A percentile compares a stretch with the other conserved stretches of the same genome.
These are phyloP conservation scores for Diplodia seriata DNA, from an alignment of 2,329 filamentous ascomycete genomes.

Conservation along the genomic window DNA sequence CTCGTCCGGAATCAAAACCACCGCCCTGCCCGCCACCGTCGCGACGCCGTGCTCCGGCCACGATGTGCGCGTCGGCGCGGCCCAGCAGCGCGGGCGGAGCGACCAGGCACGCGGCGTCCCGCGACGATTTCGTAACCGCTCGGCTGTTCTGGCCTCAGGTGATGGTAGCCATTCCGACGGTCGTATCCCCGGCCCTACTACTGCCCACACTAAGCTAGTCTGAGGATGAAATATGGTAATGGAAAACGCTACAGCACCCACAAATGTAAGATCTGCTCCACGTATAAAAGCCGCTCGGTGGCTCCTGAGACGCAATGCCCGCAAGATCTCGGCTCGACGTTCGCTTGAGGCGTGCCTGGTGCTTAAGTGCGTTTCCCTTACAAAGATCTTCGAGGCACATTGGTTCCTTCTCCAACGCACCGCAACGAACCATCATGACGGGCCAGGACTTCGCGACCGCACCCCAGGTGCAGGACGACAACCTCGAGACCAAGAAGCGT, in stretches of 20 bases:
- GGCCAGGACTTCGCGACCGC: conserved; percentile 1
- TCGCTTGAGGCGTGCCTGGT: not conserved
- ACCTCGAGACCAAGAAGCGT: conserved; percentile 29
- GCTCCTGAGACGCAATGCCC: conserved; percentile 16
- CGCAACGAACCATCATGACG: not conserved
- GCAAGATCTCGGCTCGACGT: conserved; percentile 15
- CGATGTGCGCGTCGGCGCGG: not conserved
- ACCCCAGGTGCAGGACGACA: conserved; percentile 27
- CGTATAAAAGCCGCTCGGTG: conserved; percentile 27
- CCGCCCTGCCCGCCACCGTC: not conserved
- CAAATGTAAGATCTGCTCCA: conserved; percentile 23
- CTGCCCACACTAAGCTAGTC: conserved; percentile 17
- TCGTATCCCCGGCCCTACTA: conserved; percentile 21
- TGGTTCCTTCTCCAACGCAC: not conserved
- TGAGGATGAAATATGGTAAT: conserved; percentile 22
- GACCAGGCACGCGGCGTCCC: not conserved
- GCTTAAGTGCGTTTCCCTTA: conserved; percentile 17
- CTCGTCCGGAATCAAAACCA: not conserved
- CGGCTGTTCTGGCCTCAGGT: conserved; percentile 24
- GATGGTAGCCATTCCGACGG: conserved; percentile 13
- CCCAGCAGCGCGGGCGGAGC: not conserved
- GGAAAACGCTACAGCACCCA: not conserved
- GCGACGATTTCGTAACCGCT: conserved; percentile 6
- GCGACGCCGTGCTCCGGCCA: not conserved
- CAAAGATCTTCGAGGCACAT: conserved; percentile 21